Conservation (phyloP, 192 early-diverging fungal genomes). For the Entomortierella parvispora region DNA sequence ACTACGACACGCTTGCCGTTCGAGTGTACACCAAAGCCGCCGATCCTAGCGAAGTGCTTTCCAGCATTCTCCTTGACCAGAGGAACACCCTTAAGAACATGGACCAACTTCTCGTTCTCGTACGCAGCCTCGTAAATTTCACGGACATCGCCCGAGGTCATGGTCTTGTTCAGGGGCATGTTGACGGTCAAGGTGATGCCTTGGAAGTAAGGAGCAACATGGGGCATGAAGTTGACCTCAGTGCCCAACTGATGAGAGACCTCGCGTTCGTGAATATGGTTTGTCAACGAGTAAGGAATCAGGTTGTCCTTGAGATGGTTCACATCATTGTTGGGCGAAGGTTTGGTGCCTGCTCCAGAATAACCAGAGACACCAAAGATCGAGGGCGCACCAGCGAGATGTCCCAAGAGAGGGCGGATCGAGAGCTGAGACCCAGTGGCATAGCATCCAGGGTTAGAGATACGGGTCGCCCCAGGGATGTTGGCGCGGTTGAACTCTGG, state of each 20-base stretch:
- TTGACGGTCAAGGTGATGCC: conserved; percentile 92
- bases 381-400: conserved; percentile 71
- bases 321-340: conserved; percentile 95
- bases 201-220: conserved; percentile 93
- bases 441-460: conserved; percentile 99
- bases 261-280: conserved; percentile 98
- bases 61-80: conserved; percentile 91
- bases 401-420: conserved; percentile 84
- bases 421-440: conserved; percentile 96
- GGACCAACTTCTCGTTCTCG: conserved; percentile 81
- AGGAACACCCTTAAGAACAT: conserved; percentile 80
- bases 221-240: conserved; percentile 85
- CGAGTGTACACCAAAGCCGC: conserved; percentile 91
- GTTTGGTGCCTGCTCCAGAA: conserved; percentile 98
- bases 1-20: conserved; percentile 85
- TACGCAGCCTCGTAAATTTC: conserved; percentile 81
- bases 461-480: conserved; percentile 69
- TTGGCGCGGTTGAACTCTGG: conserved; percentile 83
- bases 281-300: conserved; percentile 90
- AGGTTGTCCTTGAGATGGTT: conserved; percentile 88
- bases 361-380: conserved; percentile 98
- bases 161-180: conserved; percentile 81
- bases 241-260: conserved; percentile 78
- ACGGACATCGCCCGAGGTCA: conserved; percentile 76
- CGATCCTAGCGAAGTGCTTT: conserved; percentile 89